phyloP scores from a whole-genome alignment of 805 yeast species.

The Suhomyces pyralidae region DNA sequence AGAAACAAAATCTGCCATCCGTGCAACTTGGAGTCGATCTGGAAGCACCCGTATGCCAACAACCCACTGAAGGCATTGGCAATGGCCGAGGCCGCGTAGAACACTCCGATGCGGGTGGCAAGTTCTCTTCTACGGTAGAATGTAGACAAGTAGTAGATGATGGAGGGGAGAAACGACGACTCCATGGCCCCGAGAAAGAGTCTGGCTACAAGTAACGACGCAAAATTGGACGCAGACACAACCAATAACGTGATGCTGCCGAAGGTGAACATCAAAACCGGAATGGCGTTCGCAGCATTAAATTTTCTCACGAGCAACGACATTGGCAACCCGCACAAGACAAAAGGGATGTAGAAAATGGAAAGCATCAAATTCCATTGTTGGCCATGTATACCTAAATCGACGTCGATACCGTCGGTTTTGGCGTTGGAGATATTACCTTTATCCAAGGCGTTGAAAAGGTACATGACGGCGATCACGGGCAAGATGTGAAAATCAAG shows the following conservation, averaged over 20 bases:
- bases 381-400: conserved; percentile 38
- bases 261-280: conserved; percentile 43
- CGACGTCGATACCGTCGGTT: conserved; percentile 43
- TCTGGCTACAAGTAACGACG: conserved; percentile 24
- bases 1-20: conserved; percentile 51
- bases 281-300: conserved; percentile 44
- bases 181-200: conserved; percentile 38
- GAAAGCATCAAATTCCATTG: conserved; percentile 47
- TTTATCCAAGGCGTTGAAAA: conserved; percentile 48
- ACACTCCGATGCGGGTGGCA: conserved; percentile 33
- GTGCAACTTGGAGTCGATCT: conserved; percentile 33
- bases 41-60: conserved; percentile 34
- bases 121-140: conserved; percentile 38
- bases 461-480: conserved; percentile 43
- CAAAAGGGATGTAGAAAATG: conserved; percentile 45
- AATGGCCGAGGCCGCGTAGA: conserved; percentile 33
- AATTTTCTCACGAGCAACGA: conserved; percentile 39
- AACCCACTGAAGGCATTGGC: conserved; percentile 40
- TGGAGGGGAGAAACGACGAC: conserved; percentile 38
- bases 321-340: conserved; percentile 43
- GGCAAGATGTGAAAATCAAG: conserved; percentile 46
- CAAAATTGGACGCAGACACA: conserved; percentile 40
- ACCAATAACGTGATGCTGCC: conserved; percentile 40
- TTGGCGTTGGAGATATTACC: conserved; percentile 51
- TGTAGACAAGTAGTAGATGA: conserved; percentile 34